These are phyloP conservation scores for Pseudozyma hubeiensis DNA, from an alignment of 1,284 basidiomycete species.

Conservation along the genomic window DNA sequence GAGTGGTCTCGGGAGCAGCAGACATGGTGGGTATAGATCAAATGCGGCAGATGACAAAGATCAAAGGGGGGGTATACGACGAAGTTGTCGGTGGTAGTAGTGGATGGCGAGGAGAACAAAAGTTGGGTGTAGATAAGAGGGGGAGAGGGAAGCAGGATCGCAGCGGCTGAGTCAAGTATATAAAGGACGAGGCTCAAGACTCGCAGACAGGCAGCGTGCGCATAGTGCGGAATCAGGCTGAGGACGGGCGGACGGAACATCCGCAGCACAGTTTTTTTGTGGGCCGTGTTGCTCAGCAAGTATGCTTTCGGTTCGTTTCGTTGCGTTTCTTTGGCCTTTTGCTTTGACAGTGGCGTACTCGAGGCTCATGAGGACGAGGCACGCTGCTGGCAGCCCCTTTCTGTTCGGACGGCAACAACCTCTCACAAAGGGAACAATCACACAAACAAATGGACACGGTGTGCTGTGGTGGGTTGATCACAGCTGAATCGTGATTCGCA, in stretches of 20 bases:
- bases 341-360: background rate
- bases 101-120: background rate
- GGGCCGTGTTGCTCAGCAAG: background rate
- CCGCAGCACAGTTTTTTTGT: conserved; percentile 8
- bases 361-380: background rate
- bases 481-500: conserved; percentile 9
- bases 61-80: conserved; percentile 3
- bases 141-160: conserved; percentile 3
- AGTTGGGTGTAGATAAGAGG: conserved; percentile 15
- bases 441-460: background rate
- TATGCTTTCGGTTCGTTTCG: conserved; percentile 11
- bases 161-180: conserved; percentile 31
- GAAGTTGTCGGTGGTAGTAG: conserved; percentile 11
- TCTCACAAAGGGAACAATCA: background rate
- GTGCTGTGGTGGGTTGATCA: conserved; percentile 25
- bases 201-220: conserved; percentile 14
- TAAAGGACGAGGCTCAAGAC: conserved; percentile 24
- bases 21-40: conserved; percentile 38
- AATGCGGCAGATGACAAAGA: conserved; percentile 10
- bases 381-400: conserved; percentile 2
- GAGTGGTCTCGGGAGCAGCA: conserved; percentile 44
- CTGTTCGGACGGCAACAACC: background rate
- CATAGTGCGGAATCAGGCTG: background rate
- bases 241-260: background rate
- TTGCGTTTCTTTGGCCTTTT: conserved; percentile 9